Evolutionary conservation across 1,284 basidiomycete genomes (phyloP), one percentile per base, ranked within the genome.

Genomic region (Cystobasidium pallidum): DNA sequence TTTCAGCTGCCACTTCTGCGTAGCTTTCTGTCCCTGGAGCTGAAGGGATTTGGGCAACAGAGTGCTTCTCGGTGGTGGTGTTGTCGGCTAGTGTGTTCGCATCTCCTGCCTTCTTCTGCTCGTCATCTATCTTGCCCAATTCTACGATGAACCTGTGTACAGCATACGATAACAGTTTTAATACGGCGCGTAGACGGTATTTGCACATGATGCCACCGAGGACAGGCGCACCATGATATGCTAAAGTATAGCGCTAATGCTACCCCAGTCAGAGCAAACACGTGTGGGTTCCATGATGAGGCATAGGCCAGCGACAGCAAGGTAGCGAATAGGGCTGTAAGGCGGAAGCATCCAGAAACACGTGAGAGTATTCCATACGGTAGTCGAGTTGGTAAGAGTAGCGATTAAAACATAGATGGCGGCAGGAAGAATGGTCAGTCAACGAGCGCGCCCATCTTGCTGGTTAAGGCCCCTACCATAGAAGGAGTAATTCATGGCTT

Each of bases 401-500:
- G n/a, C n/a, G n/a, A n/a, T n/a, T n/a, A n/a, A n/a, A n/a, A n/a
- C n/a, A n/a, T n/a, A n/a, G n/a, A n/a, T n/a, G n/a, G n/a, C n/a
- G n/a, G n/a, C n/a, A n/a, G 54, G 1, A 55, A 4, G 52, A 30
- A 55, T 30, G 32, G 24, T 30, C 24, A 39, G 32, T 39, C 30
- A 3, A 17, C 26, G 34, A 55, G 11, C 10, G 43, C 11, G 13
- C 52, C 2, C 39, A 41, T 8, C 8, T 41, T 15, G 15, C 15
- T 41, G 15, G 8, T 41, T 15, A 41, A 41, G n/a, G n/a, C n/a
- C 39, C 43, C n/a, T 34, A 72, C 70, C 70, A 63, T 72, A 72
- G 52, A 72, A 72, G 1, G 70, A 72, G 39, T 45, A 55, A 41
- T 72, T 72, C 70, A 72, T 72, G 17, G 58, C 70, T 36, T 43